These are phyloP conservation scores for Backusella liffmaniae DNA, from an alignment of 192 early-diverging fungal species.

Conservation along the genomic window DNA sequence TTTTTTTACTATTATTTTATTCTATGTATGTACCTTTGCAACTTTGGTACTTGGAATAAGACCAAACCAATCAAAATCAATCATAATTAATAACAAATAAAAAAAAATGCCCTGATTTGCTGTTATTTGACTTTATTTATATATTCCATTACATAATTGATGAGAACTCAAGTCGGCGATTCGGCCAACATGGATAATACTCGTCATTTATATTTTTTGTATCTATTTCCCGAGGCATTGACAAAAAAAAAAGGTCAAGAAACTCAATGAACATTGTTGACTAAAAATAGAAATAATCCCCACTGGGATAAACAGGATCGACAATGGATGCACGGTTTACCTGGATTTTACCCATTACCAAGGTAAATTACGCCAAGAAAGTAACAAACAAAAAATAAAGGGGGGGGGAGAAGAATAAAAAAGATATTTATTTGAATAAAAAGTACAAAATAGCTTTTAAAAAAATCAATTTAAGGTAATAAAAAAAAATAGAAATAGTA, in stretches of 20 bases:
- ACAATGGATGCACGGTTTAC: background rate
- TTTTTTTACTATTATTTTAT: background rate
- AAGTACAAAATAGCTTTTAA: background rate
- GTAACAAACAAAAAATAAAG: background rate
- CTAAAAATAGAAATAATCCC: background rate
- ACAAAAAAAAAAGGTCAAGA: background rate
- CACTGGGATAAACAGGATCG: background rate
- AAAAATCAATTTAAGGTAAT: background rate
- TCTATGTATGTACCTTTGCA: background rate
- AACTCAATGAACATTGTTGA: background rate
- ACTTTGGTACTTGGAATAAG: background rate
- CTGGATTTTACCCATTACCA: background rate
- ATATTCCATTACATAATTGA: background rate
- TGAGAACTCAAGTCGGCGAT: too few relatives aligned
- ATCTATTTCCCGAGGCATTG: background rate
- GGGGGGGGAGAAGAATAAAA: background rate
- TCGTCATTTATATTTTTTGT: background rate
- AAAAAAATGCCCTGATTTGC: background rate
- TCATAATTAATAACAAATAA: background rate
- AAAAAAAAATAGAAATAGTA: background rate
- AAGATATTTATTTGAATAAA: background rate
- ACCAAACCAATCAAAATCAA: background rate
- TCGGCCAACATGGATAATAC: background rate
- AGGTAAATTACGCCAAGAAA: conserved; percentile 5
- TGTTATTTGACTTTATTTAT: background rate